Evolutionary conservation across 495 filamentous ascomycete genomes (phyloP).

Genomic region (Apiosordaria backusii): DNA sequence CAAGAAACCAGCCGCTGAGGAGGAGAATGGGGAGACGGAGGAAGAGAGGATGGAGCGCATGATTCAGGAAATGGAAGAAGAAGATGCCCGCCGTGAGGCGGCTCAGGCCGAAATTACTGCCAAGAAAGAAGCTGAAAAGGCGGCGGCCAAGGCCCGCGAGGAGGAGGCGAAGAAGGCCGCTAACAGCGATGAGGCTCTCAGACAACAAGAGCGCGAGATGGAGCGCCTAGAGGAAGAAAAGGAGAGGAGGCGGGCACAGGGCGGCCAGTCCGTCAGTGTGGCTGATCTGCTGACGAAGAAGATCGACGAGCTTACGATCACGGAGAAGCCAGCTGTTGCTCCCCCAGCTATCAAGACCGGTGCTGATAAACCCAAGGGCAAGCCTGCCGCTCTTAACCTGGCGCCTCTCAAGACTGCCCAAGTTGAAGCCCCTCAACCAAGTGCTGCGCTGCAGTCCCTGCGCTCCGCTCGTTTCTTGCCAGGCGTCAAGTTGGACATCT

Average conservation of each 20-base stretch:
- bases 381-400: constrained; percentile 79
- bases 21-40: constrained; percentile 22
- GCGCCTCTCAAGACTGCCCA: constrained; percentile 68
- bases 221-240: constrained; percentile 54
- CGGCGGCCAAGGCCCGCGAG: constrained; percentile 41
- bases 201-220: constrained; percentile 52
- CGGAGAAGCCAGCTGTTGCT: constrained; percentile 42
- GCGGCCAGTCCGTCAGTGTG: constrained; percentile 25
- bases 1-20: constrained; percentile 32
- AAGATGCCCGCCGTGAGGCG: constrained; percentile 36
- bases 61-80: constrained; percentile 30
- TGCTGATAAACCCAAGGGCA: constrained; percentile 55
- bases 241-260: constrained; percentile 46
- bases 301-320: constrained; percentile 41
- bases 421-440: constrained; percentile 85
- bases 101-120: constrained; percentile 28
- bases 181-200: constrained; percentile 58
- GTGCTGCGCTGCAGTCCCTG: constrained; percentile 84
- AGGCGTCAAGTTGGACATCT: constrained; percentile 59
- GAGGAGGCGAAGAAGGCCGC: constrained; percentile 36
- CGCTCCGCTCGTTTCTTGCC: constrained; percentile 78
- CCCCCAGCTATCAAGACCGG: constrained; percentile 51
- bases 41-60: constrained; percentile 45
- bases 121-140: constrained; percentile 33
- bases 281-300: constrained; percentile 42